Conservation (phyloP, 208 protist genomes). For the Acanthamoeba royreba region DNA sequence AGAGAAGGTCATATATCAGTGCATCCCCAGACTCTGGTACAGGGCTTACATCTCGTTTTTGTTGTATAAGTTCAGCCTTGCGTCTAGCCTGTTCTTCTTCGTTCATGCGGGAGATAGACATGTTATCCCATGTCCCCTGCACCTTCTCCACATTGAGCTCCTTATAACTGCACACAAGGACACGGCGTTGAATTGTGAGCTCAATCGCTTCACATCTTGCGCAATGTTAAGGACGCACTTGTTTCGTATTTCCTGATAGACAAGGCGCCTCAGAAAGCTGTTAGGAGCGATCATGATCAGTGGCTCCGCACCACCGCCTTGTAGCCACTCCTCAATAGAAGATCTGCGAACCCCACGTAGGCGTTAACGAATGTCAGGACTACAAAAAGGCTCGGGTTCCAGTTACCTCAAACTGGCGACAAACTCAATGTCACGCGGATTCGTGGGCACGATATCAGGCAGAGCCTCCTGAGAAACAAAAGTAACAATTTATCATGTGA, state of each 20-base stretch:
- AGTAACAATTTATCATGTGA: not conserved
- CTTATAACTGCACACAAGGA: not conserved
- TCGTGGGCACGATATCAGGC: not conserved
- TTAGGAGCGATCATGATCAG: not conserved
- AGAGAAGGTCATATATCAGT: not conserved
- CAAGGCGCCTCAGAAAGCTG: not conserved
- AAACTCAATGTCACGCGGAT: not conserved
- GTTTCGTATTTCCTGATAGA: not conserved
- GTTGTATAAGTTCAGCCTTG: not conserved
- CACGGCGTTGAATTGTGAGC: not conserved
- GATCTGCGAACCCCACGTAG: not conserved
- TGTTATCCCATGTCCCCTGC: not conserved
- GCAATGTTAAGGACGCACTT: not conserved
- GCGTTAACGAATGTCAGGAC: not conserved
- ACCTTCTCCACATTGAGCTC: not conserved
- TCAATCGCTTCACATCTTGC: not conserved
- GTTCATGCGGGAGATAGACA: not conserved
- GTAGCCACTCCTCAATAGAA: not conserved
- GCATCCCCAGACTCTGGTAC: not conserved
- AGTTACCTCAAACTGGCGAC: not conserved
- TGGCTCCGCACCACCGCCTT: not conserved
- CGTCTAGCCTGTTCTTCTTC: not conserved
- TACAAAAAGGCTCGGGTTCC: not conserved
- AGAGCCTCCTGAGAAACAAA: not conserved
- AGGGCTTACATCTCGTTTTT: not conserved